phyloP scores from a whole-genome alignment of 768 basidiomycete genomes.

The Albatrellus ellisii region DNA sequence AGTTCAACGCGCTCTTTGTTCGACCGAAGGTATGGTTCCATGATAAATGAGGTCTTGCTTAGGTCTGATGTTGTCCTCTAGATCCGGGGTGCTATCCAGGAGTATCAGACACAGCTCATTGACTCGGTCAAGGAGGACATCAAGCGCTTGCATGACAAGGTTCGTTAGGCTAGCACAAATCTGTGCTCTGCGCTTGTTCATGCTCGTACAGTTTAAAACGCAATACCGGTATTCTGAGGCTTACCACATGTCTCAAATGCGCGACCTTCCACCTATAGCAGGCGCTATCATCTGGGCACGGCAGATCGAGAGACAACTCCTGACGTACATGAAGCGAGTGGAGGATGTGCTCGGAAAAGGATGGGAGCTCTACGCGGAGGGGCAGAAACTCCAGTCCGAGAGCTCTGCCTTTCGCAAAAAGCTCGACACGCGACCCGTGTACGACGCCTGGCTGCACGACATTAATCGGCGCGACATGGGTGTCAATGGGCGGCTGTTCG shows the following conservation, averaged over 20 bases:
- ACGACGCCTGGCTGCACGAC: conserved; percentile 93
- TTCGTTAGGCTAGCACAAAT: conserved; percentile 14
- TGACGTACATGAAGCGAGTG: conserved; percentile 97
- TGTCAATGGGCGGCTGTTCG: conserved; percentile 84
- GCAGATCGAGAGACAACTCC: conserved; percentile 95
- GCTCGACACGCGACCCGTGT: conserved; percentile 87
- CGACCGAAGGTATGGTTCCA: conserved; percentile 65
- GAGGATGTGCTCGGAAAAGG: conserved; percentile 97
- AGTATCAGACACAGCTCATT: conserved; percentile 97
- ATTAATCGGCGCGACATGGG: conserved; percentile 90
- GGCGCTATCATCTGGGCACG: conserved; percentile 98
- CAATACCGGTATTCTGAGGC: conserved; percentile 94
- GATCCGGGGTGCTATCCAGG: conserved; percentile 98
- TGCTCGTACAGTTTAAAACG: conserved; percentile 63
- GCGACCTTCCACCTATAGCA: conserved; percentile 95
- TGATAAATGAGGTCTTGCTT: background rate
- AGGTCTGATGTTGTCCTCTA: conserved; percentile 17
- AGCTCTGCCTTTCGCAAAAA: conserved; percentile 88
- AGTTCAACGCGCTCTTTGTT: conserved; percentile 95
- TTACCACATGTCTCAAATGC: conserved; percentile 97
- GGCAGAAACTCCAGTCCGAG: conserved; percentile 92
- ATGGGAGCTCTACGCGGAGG: conserved; percentile 99
- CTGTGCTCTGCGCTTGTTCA: background rate
- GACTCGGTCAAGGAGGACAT: conserved; percentile 99
- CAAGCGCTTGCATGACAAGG: conserved; percentile 88